Base-by-base conservation (phyloP, 768 basidiomycete species). In the Suillus discolor region DNA sequence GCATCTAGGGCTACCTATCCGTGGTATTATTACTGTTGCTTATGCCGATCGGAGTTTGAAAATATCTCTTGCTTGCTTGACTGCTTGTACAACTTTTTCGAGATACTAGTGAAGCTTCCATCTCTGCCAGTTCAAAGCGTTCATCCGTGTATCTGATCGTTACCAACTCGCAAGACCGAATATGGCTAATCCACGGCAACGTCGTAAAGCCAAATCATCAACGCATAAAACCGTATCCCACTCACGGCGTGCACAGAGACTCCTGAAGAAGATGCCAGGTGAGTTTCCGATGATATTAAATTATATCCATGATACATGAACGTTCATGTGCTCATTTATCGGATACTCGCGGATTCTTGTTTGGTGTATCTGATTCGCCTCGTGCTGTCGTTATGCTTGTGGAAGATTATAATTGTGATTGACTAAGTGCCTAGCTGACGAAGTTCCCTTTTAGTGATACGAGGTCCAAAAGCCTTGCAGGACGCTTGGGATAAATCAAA, bases 171-270 rank as follows among this genome's bases (percentile, higher is more conserved):
- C 41, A 28, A 13, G 12, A 20, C 12, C 20, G 7, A 28, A 31
- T 25, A 97, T 99, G 96, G 94, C 89, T 63, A 98, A 97, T 77
- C 96, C 96, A 69, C 88, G 96, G 64, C 97, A 99, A 78, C 86
- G 96, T 67, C 86, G 89, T 71, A 99, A 98, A 80, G 77, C 85
- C 25, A 88, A 90, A 51, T 96, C 95, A 31, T 87, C 88, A 20
- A 81, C 87, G n/a, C 84, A 94, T 76, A 88, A 81, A 69, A 79
- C 89, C 25, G 85, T 93, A 61, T 88, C 88, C 42, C 92, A 92
- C 67, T 90, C 93, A 15, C 84, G 81, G 57, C 84, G 89, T 72
- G 89, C 92, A 61, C 89, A 93, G 74, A 87, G 85, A 67, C 87
- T 90, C 68, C 78, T 90, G 65, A 91, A 89, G 78, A 95, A 94